These are phyloP conservation scores for Entamoeba invadens DNA, from an alignment of 208 protist species.

Conservation along the genomic window DNA sequence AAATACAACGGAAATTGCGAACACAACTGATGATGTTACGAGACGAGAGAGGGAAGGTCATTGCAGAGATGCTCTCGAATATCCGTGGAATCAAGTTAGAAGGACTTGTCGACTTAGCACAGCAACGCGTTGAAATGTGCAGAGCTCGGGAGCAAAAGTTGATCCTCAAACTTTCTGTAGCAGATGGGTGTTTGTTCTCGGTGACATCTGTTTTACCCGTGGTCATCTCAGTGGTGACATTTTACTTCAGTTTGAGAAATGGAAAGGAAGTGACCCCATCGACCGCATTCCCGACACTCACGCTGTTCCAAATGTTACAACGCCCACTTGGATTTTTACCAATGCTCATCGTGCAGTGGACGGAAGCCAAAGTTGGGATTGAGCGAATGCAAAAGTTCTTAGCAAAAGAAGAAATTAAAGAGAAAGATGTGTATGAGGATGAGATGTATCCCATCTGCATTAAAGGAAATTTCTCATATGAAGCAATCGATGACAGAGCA, in stretches of 20 bases:
- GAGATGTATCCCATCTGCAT: not conserved
- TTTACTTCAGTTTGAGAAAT: not conserved
- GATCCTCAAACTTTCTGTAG: not conserved
- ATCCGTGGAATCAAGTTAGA: conserved; percentile 48
- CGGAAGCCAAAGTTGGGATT: conserved; percentile 2
- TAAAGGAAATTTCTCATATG: not conserved
- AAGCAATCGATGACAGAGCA: not conserved
- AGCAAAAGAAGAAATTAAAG: not conserved
- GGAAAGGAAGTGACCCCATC: not conserved
- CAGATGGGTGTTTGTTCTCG: not conserved
- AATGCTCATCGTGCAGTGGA: not conserved
- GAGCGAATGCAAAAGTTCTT: conserved; percentile 9
- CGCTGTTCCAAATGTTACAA: not conserved
- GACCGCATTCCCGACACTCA: conserved; percentile 3
- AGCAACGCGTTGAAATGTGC: conserved; percentile 12
- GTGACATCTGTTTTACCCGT: not conserved
- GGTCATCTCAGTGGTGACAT: conserved; percentile 10
- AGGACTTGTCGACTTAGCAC: conserved; percentile 42
- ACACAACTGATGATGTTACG: conserved; percentile 5
- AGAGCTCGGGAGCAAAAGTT: not conserved
- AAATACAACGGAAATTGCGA: not conserved
- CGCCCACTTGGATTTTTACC: not conserved
- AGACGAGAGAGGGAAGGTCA: conserved; percentile 43
- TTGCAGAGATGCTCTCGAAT: conserved; percentile 39
- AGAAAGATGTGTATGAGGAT: not conserved